Base-by-base conservation (phyloP, 1,284 basidiomycete genomes). In the Chondrostereum purpureum region DNA sequence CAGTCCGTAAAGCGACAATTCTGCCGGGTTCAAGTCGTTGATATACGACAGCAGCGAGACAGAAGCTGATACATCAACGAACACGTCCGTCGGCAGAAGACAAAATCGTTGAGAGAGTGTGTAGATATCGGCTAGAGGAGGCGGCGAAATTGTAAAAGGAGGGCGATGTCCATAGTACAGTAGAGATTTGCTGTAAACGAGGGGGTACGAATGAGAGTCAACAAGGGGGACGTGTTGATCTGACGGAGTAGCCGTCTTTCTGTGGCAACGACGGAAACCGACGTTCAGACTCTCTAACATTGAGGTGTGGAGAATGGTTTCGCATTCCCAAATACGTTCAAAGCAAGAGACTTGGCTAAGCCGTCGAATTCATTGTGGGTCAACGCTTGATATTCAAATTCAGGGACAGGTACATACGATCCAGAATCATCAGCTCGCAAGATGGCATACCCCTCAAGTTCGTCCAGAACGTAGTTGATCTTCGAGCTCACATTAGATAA, bases 251-350 rank as follows among this genome's bases (percentile, higher is more conserved):
- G 56, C 44, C 4, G 56, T 43, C 42, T 46, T 38, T 51, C 42
- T 58, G n/a, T n/a, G n/a, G n/a, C n/a, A n/a, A n/a, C n/a, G n/a
- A 4, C 55, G 57, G 16, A 68, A 53, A 23, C 21, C 24, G 14
- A 44, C 20, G 18, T 59, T 47, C 39, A 67, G 49, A 13, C 37
- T 35, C 5, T 35, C 22, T 19, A 47, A 43, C n/a, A 49, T 43
- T 5, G 43, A 4, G 5, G 40, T 19, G 34, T 56, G 50, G 14
- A 68, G 27, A 16, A 68, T 48, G 17, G 41, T 24, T 17, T 65
- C 57, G 1, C 69, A 68, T 50, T 77, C 67, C 74, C 75, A 79
- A 19, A 79, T 72, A 16, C 73, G 66, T 43, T 77, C 74, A 47
- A 75, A 77, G 52, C 72, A 76, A 12, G 75, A 76, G 5, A 75